Conservation (phyloP, 257 asterid species). For the Perilla frutescens region DNA sequence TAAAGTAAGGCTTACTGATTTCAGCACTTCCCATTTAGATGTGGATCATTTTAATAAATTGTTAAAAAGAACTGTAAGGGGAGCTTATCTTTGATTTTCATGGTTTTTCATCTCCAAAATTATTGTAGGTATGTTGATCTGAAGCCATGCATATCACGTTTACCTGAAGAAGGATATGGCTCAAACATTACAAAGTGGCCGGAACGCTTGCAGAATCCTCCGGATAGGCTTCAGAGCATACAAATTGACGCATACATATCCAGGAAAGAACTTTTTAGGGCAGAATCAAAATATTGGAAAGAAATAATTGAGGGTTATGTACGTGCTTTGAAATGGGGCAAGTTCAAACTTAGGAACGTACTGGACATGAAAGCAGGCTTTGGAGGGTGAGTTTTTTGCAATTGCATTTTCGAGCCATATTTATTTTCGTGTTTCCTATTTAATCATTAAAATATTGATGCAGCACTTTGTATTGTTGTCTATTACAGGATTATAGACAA, state of each 20-base stretch:
- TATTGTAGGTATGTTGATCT: slow-evolving; percentile 75
- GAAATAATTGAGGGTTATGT: slow-evolving; percentile 74
- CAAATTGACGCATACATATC: slow-evolving; percentile 78
- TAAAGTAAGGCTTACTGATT: neutral
- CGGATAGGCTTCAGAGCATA: slow-evolving; percentile 90
- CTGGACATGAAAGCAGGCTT: slow-evolving; percentile 98
- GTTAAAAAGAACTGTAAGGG: neutral
- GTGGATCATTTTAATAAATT: slow-evolving; percentile 3
- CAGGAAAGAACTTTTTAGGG: slow-evolving; percentile 79
- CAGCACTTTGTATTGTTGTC: slow-evolving; percentile 6
- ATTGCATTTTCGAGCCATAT: slow-evolving; percentile 22
- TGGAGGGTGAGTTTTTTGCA: slow-evolving; percentile 72
- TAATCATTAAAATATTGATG: neutral
- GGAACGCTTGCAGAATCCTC: slow-evolving; percentile 81
- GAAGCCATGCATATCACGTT: slow-evolving; percentile 82
- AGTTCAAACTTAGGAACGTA: slow-evolving; percentile 74
- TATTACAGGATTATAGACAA: neutral
- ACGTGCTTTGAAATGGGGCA: slow-evolving; percentile 66
- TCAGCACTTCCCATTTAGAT: slow-evolving; percentile 23
- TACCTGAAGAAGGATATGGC: slow-evolving; percentile 84
- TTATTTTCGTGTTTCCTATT: slow-evolving; percentile 1
- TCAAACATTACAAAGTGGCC: slow-evolving; percentile 85
- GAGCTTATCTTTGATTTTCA: slow-evolving; percentile 22
- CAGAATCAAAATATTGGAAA: slow-evolving; percentile 83
- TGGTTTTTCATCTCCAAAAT: slow-evolving; percentile 33